Base-by-base conservation (phyloP, 192 early-diverging fungal genomes). In the Glomus cerebriforme region DNA sequence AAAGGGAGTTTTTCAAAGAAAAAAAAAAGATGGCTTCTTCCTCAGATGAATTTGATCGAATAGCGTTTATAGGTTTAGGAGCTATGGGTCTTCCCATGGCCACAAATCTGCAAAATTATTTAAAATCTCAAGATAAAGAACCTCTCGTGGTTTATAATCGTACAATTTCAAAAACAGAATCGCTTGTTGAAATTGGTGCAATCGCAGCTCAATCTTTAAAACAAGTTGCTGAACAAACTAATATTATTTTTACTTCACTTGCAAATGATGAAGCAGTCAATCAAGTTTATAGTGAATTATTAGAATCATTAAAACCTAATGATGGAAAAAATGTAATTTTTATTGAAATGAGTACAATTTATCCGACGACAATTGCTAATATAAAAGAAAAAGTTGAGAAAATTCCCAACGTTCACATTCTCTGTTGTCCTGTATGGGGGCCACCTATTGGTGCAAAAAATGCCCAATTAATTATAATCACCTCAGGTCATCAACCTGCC, bases 71-170 rank as follows among this genome's bases (percentile, higher is more conserved):
- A 19, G 66, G 66, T 22, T 37, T 68, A 37, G 66, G 66, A 19
- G 32, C 66, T 9, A 68, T 68, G 66, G 63, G 92, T 29, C 59
- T 77, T 62, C 87, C 83, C 12, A 92, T 93, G 86, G 89, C 91
- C n/a, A 78, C 78, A 29, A 91, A 91, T 75, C 81, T 92, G 29
- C 88, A 91, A 68, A 77, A 73, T 43, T 81, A 86, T 80, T 83
- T 89, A 32, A 34, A 79, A 47, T 47, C 75, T 10, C 54, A 81
- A 10, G 69, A 76, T 9, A 80, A 81, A 12, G 70, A 82, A 12
- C 59, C 82, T 27, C 75, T 91, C 4, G 82, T 88, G 0, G 91
- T 92, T 24, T 91, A 89, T 79, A 94, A 94, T 83, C 92, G 93
- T 45, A 88, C 90, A 4, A 32, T 31, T 2, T 62, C 81, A 39